phyloP scores from a whole-genome alignment of 805 yeast genomes.

The Candida pseudofarinosa region DNA sequence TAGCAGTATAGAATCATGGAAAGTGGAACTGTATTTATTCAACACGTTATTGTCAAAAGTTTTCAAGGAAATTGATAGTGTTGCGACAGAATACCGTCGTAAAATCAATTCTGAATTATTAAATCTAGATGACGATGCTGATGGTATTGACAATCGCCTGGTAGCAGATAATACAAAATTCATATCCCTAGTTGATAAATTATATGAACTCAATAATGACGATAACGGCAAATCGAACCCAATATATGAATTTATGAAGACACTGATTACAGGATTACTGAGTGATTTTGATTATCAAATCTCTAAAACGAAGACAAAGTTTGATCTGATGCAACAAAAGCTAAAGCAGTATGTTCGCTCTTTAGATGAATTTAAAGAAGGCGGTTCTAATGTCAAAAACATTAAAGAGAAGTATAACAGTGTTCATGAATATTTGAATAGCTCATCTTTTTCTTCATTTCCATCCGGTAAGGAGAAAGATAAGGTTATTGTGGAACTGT shows the following conservation, averaged over 20 bases:
- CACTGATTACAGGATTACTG: conserved; percentile 27
- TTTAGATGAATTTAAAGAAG: conserved; percentile 24
- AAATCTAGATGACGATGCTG: conserved; percentile 33
- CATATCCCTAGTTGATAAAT: conserved; percentile 35
- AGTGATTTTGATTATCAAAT: conserved; percentile 34
- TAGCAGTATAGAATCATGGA: conserved; percentile 7
- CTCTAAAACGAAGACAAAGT: conserved; percentile 32
- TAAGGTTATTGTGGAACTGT: conserved; percentile 24
- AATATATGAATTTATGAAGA: conserved; percentile 31
- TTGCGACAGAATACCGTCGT: conserved; percentile 31
- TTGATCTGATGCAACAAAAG: conserved; percentile 34
- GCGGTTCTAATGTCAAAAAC: conserved; percentile 34
- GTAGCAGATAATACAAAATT: conserved; percentile 24
- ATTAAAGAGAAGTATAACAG: conserved; percentile 36
- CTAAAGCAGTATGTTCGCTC: conserved; percentile 32
- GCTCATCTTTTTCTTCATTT: conserved; percentile 20
- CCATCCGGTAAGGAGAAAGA: conserved; percentile 25
- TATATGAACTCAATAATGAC: conserved; percentile 27
- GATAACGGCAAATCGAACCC: conserved; percentile 20
- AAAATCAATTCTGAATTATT: conserved; percentile 34
- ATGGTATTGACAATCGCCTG: conserved; percentile 3
- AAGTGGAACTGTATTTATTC: conserved; percentile 19
- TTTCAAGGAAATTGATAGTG: conserved; percentile 28
- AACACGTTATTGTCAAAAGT: conserved; percentile 28
- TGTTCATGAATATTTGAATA: conserved; percentile 31